Evolutionary conservation across 192 early-diverging fungal genomes (phyloP).

Genomic region (Jimgerdemannia lactiflua): DNA sequence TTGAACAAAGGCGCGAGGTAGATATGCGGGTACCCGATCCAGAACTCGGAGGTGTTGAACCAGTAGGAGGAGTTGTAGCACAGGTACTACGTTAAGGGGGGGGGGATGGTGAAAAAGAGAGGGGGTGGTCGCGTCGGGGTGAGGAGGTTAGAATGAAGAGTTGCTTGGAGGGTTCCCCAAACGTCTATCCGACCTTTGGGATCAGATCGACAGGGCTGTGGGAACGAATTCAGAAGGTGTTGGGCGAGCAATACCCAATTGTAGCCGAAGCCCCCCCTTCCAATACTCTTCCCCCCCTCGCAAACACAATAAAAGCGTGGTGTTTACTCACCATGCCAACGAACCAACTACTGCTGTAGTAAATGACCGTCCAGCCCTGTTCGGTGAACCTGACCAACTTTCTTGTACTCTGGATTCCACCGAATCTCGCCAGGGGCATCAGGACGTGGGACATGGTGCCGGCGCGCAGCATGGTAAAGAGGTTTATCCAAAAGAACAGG

Average conservation of each 20-base stretch:
- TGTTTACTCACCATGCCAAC: conserved; percentile 62
- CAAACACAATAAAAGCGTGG: too few species aligned
- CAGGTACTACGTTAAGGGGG: conserved; percentile 39
- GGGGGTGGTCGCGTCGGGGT: not conserved
- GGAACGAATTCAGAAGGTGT: too few species aligned
- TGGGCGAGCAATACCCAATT: too few species aligned
- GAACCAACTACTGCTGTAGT: conserved; percentile 56
- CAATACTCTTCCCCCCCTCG: too few species aligned
- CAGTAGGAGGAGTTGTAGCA: conserved; percentile 59
- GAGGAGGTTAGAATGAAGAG: too few species aligned
- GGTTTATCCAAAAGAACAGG: conserved; percentile 62
- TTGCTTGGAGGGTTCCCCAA: too few species aligned
- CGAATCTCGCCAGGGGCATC: conserved; percentile 35
- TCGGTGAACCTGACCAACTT: conserved; percentile 62
- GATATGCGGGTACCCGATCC: conserved; percentile 51
- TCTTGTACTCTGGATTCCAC: conserved; percentile 24
- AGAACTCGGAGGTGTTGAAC: conserved; percentile 56
- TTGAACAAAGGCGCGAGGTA: conserved; percentile 41
- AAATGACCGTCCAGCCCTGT: conserved; percentile 68
- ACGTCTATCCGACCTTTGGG: too few species aligned
- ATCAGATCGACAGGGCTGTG: too few species aligned
- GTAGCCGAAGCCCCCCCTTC: too few species aligned
- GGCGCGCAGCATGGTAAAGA: conserved; percentile 59
- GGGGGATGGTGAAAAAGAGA: not conserved
- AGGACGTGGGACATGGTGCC: conserved; percentile 48